Conservation (phyloP, 148 eudicot genomes). For the Chenopodium album region DNA sequence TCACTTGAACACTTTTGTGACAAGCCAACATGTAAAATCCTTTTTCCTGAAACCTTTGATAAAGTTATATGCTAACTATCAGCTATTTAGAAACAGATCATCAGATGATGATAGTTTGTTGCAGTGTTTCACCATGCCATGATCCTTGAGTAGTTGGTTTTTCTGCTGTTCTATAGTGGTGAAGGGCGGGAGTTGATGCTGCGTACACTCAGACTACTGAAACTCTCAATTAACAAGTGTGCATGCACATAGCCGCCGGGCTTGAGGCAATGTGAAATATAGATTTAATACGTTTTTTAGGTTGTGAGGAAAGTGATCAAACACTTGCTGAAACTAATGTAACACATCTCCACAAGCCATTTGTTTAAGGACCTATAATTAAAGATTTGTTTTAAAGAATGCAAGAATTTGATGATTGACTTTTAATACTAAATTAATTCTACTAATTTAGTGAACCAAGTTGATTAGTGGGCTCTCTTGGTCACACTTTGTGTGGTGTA, state of each 20-base stretch:
- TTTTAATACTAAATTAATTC: constrained; percentile 12
- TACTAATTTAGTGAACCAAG: constrained; percentile 21
- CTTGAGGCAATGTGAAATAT: not conserved
- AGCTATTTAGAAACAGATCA: not conserved
- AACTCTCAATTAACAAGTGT: not conserved
- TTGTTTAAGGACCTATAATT: constrained; percentile 10
- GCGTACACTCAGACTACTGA: not conserved
- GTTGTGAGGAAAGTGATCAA: constrained; percentile 6
- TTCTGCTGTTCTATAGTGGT: not conserved
- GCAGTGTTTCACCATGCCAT: not conserved
- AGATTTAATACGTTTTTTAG: not conserved
- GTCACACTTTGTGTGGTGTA: constrained; percentile 51
- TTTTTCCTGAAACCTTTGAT: not conserved
- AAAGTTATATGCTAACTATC: not conserved
- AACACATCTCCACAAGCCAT: constrained; percentile 9
- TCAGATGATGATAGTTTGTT: not conserved
- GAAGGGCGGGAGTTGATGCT: not conserved
- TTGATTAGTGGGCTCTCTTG: constrained; percentile 34
- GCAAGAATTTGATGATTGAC: constrained; percentile 25
- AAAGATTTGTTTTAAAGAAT: constrained; percentile 16
- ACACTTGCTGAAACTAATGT: constrained; percentile 14
- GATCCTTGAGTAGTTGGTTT: not conserved
- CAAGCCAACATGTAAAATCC: not conserved
- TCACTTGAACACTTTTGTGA: too few species aligned
- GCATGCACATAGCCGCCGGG: not conserved